Evolutionary conservation across 805 yeast genomes (phyloP).

Genomic region (Debaryomyces castellii): DNA sequence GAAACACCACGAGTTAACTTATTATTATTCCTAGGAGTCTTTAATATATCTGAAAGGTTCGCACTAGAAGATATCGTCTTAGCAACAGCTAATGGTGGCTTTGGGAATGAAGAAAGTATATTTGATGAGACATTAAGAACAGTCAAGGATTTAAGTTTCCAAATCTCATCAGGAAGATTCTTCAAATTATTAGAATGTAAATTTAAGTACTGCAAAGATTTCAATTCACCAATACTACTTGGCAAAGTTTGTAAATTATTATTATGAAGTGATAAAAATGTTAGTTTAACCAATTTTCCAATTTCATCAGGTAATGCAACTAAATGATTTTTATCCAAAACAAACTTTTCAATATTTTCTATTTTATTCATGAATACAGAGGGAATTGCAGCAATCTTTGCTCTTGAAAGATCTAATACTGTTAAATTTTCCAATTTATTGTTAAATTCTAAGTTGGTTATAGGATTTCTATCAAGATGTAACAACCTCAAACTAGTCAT

Average conservation of each 20-base stretch:
- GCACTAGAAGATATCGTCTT: slow-evolving; percentile 32
- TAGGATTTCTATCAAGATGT: slow-evolving; percentile 79
- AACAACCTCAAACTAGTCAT: slow-evolving; percentile 65
- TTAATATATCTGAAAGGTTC: slow-evolving; percentile 15
- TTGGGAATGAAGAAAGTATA: slow-evolving; percentile 59
- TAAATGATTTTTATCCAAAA: slow-evolving; percentile 78
- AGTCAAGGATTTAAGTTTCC: slow-evolving; percentile 58
- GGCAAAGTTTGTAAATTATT: slow-evolving; percentile 79
- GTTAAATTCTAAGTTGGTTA: slow-evolving; percentile 61
- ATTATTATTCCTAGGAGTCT: slow-evolving; percentile 1
- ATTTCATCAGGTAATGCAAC: slow-evolving; percentile 73
- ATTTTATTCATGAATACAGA: slow-evolving; percentile 59
- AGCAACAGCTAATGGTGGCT: slow-evolving; percentile 39
- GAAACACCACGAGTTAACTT: not conserved
- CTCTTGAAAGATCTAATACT: slow-evolving; percentile 74
- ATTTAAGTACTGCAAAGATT: slow-evolving; percentile 65
- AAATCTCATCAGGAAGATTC: slow-evolving; percentile 62
- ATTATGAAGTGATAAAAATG: slow-evolving; percentile 65
- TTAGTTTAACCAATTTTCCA: slow-evolving; percentile 55
- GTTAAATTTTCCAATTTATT: slow-evolving; percentile 61
- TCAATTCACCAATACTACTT: slow-evolving; percentile 56
- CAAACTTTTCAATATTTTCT: slow-evolving; percentile 67
- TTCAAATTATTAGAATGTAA: slow-evolving; percentile 83
- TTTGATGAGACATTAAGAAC: slow-evolving; percentile 74
- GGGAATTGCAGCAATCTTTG: slow-evolving; percentile 75